Conservation (phyloP, 495 filamentous ascomycete species). For the Penicillium coprophilum region DNA sequence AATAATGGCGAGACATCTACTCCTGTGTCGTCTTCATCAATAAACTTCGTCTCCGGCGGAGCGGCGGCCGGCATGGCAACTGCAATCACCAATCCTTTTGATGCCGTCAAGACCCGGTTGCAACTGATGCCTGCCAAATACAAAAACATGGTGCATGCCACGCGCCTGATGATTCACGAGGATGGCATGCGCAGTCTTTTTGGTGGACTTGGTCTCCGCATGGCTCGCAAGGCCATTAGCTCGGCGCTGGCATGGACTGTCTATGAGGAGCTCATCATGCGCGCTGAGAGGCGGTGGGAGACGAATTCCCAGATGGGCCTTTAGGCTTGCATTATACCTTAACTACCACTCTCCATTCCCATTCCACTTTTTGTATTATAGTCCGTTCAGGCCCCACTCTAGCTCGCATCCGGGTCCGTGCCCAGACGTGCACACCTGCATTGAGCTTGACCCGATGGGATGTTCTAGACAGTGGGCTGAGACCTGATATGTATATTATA, state of each 20-base stretch:
- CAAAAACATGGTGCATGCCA: conserved; percentile 78
- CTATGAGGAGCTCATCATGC: conserved; percentile 88
- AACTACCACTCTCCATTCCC: not conserved
- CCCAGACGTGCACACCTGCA: conserved; percentile 15
- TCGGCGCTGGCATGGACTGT: conserved; percentile 92
- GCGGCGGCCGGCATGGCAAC: conserved; percentile 80
- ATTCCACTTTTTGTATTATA: conserved; percentile 23
- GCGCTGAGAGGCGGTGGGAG: conserved; percentile 65
- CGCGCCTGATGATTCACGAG: conserved; percentile 70
- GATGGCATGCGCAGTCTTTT: conserved; percentile 81
- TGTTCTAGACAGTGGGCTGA: not conserved
- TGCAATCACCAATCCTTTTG: conserved; percentile 90
- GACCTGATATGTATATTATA: not conserved
- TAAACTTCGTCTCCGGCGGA: conserved; percentile 82
- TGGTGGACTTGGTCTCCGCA: conserved; percentile 82
- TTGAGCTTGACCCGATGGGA: conserved; percentile 4
- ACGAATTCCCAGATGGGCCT: conserved; percentile 29
- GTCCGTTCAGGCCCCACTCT: not conserved
- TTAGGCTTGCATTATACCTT: conserved; percentile 10
- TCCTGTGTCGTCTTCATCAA: conserved; percentile 55
- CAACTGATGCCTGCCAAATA: conserved; percentile 87
- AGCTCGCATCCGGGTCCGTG: conserved; percentile 11
- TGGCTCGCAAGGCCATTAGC: conserved; percentile 88
- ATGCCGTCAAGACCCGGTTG: conserved; percentile 91
- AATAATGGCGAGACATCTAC: conserved; percentile 17